phyloP scores from a whole-genome alignment of 345 rosid genomes.

The Mercurialis annua region DNA sequence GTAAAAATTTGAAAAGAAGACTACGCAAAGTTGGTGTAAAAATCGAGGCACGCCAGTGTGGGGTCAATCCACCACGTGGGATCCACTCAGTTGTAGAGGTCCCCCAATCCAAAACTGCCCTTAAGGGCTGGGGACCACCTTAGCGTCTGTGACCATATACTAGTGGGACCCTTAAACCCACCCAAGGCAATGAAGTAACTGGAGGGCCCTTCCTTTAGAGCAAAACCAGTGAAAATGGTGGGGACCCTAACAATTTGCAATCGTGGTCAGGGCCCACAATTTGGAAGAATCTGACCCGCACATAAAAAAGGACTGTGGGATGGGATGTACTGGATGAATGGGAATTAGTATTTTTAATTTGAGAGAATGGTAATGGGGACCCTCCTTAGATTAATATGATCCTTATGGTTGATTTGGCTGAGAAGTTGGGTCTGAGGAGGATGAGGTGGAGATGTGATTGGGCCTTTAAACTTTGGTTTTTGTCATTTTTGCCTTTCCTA shows the following conservation, averaged over 20 bases:
- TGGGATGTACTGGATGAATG: constrained; percentile 14
- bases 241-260: constrained; percentile 26
- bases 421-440: not conserved
- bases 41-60: too few species aligned
- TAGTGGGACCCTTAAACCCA: constrained; percentile 16
- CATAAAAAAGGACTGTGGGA: not conserved
- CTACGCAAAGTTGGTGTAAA: too few species aligned
- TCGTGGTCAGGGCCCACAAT: not conserved
- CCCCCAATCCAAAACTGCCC: not conserved
- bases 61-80: constrained; percentile 7
- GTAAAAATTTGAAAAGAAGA: not conserved
- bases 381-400: not conserved
- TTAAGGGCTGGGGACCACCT: constrained; percentile 12
- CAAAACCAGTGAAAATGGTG: constrained; percentile 25
- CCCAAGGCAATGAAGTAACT: not conserved
- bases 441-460: not conserved
- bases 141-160: constrained; percentile 15
- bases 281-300: constrained; percentile 15
- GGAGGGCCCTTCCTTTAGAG: constrained; percentile 6
- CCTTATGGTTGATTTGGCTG: not conserved
- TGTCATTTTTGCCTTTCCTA: not conserved
- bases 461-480: not conserved
- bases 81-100: not conserved
- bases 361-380: constrained; percentile 1
- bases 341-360: constrained; percentile 19